Base-by-base conservation (phyloP, 1,284 basidiomycete species). In the Ceratobasidium sp. region DNA sequence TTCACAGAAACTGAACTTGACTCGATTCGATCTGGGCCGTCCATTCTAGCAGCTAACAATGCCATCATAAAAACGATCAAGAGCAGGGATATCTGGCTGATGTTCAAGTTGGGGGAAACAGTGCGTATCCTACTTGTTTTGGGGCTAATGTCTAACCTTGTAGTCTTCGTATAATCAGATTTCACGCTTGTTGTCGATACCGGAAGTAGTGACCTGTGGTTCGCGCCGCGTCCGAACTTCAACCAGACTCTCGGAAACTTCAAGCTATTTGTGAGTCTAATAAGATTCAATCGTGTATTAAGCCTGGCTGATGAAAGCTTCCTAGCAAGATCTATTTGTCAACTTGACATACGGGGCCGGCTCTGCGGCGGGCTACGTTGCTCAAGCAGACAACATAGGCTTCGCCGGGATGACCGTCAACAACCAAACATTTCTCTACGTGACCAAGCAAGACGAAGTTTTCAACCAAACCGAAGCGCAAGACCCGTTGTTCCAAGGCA, bases 331-430 rank as follows among this genome's bases (percentile, higher is more conserved):
- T 23, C 58, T 73, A 23, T 40, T 51, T 12, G 5, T 73, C 3
- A 73, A 73, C 44, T 51, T 73, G 9, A 73, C 71, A 1, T 73
- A 73, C 28, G 71, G 71, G 18, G 44, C 71, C 39, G 71, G 71
- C 5, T 73, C 56, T 40, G 20, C 44, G 3, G 71, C 39, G 7
- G 71, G 71, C 13, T 23, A 42, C 13, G 58, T 73, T 23, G 71
- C 58, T 39, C 71, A 73, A 51, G 42, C 42, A 2, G 60, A 73
- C 42, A 56, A 26, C 28, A 44, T 73, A 3, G 71, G 58, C 7
- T 73, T 73, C 44, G 71, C 71, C 18, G 71, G 71, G 12, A 51
- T 61, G 23, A 49, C 40, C 26, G 58, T 73, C 71, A 73, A 61
- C 13, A 73, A 73, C 40, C 71, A 73, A 33, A 46, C 71, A 18